phyloP scores from a whole-genome alignment of 108 stramenopile genomes.

The Nitzschia palea region DNA sequence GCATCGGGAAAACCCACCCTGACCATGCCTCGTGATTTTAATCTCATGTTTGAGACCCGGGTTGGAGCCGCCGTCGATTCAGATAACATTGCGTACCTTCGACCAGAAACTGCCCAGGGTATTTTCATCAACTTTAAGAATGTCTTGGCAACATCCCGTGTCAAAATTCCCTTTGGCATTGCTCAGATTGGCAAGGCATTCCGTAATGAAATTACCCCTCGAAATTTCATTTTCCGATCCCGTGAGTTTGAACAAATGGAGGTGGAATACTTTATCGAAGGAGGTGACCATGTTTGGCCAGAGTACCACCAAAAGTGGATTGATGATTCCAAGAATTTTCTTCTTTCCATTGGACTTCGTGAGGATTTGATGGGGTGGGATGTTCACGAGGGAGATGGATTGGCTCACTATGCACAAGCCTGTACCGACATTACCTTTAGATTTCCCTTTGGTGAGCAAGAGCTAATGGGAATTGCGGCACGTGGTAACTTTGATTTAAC shows the following conservation, averaged over 20 bases:
- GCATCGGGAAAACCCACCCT: slow-evolving; percentile 87
- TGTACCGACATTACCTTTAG: slow-evolving; percentile 97
- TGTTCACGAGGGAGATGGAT: slow-evolving; percentile 84
- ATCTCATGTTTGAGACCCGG: slow-evolving; percentile 96
- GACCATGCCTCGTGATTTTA: slow-evolving; percentile 94
- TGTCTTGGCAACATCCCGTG: slow-evolving; percentile 70
- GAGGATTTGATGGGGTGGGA: slow-evolving; percentile 88
- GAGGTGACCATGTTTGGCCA: slow-evolving; percentile 87
- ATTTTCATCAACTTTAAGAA: slow-evolving; percentile 97
- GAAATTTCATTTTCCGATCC: slow-evolving; percentile 96
- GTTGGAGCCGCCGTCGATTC: slow-evolving; percentile 90
- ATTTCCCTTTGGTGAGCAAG: slow-evolving; percentile 95
- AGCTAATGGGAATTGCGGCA: slow-evolving; percentile 98
- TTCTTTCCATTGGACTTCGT: slow-evolving; percentile 74
- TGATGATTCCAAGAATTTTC: slow-evolving; percentile 66
- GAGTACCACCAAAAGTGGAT: slow-evolving; percentile 87
- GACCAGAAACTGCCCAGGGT: slow-evolving; percentile 99
- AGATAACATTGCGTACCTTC: slow-evolving; percentile 83
- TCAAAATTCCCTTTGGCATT: slow-evolving; percentile 93
- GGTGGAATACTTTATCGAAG: slow-evolving; percentile 92
- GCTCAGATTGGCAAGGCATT: slow-evolving; percentile 98
- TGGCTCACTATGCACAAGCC: slow-evolving; percentile 97
- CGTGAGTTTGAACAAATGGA: slow-evolving; percentile 99
- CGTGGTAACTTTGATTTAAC: slow-evolving; percentile 95
- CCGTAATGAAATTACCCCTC: slow-evolving; percentile 97